A percentile compares a stretch with the other conserved stretches of the same genome.
phyloP scores from a whole-genome alignment of 805 yeast genomes.

The Candida ponderosae region DNA sequence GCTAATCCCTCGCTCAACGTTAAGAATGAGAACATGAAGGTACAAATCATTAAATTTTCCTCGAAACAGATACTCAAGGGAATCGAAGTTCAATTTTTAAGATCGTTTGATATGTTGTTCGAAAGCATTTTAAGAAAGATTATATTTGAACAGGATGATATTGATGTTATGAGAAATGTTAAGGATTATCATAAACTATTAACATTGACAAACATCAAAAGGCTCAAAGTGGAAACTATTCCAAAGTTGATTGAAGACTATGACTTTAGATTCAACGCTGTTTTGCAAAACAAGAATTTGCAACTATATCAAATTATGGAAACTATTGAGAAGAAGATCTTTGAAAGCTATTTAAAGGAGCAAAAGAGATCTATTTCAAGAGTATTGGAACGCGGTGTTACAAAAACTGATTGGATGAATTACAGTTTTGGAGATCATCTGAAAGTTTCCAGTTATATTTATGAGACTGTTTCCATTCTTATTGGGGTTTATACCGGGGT shows the following conservation, averaged over 20 bases:
- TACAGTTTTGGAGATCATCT: conserved; percentile 21
- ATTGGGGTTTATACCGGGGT: conserved; percentile 47
- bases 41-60: conserved; percentile 28
- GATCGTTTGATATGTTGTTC: conserved; percentile 37
- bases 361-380: conserved; percentile 33
- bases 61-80: conserved; percentile 28
- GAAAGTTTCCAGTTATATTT: conserved; percentile 37
- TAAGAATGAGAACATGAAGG: conserved; percentile 13
- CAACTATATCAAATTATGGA: conserved; percentile 38
- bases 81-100: conserved; percentile 31
- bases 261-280: conserved; percentile 41
- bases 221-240: conserved; percentile 35
- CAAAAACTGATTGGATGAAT: conserved; percentile 35
- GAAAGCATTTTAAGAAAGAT: conserved; percentile 34
- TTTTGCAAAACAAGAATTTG: conserved; percentile 32
- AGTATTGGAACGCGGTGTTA: conserved; percentile 32
- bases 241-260: conserved; percentile 42
- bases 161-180: conserved; percentile 12
- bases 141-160: conserved; percentile 28
- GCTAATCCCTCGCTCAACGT: conserved; percentile 27
- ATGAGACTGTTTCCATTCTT: conserved; percentile 39
- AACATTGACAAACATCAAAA: conserved; percentile 47
- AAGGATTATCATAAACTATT: conserved; percentile 39
- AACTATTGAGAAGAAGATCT: conserved; percentile 44
- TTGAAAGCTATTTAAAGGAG: conserved; percentile 43